phyloP scores from a whole-genome alignment of 1,139 yeast genomes.

The Saccharomyces hybrid region DNA sequence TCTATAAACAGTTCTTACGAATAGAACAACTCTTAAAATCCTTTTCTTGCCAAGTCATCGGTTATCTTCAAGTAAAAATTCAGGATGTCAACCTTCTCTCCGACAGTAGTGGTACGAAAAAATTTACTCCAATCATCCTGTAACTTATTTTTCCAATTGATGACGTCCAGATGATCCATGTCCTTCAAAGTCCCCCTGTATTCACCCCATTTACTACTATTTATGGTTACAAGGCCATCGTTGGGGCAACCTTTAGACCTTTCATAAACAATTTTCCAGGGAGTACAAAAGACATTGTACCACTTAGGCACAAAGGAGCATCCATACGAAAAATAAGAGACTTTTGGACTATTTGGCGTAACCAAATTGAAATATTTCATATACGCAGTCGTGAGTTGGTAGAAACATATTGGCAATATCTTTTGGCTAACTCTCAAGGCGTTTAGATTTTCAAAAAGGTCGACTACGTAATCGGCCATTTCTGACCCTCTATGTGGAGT shows the following conservation, averaged over 20 bases:
- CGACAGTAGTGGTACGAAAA: conserved; percentile 8
- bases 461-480: conserved; percentile 63
- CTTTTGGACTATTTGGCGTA: conserved; percentile 51
- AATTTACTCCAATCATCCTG: conserved; percentile 32
- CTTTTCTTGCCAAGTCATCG: conserved; percentile 57
- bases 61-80: conserved; percentile 72
- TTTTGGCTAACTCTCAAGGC: conserved; percentile 7
- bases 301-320: conserved; percentile 60
- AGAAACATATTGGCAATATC: conserved; percentile 42
- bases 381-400: conserved; percentile 53
- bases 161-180: conserved; percentile 79
- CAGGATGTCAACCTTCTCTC: conserved; percentile 46
- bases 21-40: conserved; percentile 37
- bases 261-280: conserved; percentile 53
- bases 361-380: conserved; percentile 48
- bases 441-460: conserved; percentile 27
- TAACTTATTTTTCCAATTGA: conserved; percentile 68
- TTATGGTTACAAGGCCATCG: conserved; percentile 80
- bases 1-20: not conserved
- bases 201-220: conserved; percentile 76
- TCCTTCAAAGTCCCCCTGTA: conserved; percentile 70
- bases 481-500: conserved; percentile 88
- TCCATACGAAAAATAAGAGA: conserved; percentile 76
- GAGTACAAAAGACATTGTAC: conserved; percentile 51
- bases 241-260: conserved; percentile 46